Conservation (phyloP, 225 moss, liverwort and hornwort species). For the Physcomitrellopsis africana region DNA sequence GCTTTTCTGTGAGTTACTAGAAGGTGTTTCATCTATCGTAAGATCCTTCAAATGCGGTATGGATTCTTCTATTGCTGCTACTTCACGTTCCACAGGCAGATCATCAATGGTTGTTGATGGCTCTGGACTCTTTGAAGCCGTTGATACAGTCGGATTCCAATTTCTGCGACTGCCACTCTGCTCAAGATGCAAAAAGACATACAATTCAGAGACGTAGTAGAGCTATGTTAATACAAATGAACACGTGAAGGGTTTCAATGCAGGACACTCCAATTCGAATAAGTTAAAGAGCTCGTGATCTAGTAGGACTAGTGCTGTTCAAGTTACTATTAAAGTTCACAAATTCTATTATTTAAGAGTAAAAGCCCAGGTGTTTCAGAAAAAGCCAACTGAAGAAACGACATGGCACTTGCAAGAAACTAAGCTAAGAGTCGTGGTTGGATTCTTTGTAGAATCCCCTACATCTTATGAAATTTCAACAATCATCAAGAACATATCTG, state of each 20-base stretch:
- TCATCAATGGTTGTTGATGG: constrained; percentile 29
- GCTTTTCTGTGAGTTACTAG: constrained; percentile 21
- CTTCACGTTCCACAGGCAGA: constrained; percentile 22
- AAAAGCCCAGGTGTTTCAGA: constrained; percentile 7
- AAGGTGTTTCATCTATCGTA: constrained; percentile 3
- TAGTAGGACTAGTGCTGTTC: neutral
- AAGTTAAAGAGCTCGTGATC: neutral
- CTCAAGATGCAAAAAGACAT: constrained; percentile 25
- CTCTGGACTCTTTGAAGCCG: constrained; percentile 26
- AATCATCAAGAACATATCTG: neutral
- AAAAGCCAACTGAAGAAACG: constrained; percentile 11
- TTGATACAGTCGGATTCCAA: constrained; percentile 32
- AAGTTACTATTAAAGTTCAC: constrained; percentile 11
- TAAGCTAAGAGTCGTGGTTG: neutral
- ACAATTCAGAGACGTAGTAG: constrained; percentile 23
- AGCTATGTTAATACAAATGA: constrained; percentile 1
- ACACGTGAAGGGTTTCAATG: neutral
- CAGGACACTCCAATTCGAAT: neutral
- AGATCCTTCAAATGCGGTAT: constrained; percentile 24
- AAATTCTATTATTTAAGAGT: neutral
- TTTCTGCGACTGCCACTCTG: constrained; percentile 43
- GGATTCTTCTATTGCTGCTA: constrained; percentile 22
- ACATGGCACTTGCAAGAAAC: neutral
- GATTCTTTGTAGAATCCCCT: constrained; percentile 7
- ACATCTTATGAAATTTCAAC: constrained; percentile 3